These are phyloP conservation scores for Dipodascopsis uninucleata DNA, from an alignment of 805 yeast genomes.

Conservation along the genomic window DNA sequence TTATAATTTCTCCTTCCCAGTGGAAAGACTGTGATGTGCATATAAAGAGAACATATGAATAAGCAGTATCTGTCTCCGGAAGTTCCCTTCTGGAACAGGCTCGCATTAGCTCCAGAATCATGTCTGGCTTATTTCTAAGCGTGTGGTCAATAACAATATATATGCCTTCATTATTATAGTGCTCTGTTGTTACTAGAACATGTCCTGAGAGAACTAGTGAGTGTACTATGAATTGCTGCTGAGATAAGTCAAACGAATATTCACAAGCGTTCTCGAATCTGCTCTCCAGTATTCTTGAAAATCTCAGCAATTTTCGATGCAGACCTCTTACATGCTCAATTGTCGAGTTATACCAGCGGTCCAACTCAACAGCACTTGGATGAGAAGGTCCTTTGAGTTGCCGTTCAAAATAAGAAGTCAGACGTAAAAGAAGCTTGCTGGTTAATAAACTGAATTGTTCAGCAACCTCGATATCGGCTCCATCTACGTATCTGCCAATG, in stretches of 20 bases:
- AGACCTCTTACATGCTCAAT: conserved; percentile 45
- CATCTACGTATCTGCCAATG: conserved; percentile 72
- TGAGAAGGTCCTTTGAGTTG: conserved; percentile 63
- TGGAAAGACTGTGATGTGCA: conserved; percentile 80
- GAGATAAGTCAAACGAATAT: conserved; percentile 34
- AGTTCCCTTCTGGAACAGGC: conserved; percentile 10
- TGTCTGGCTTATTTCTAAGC: conserved; percentile 17
- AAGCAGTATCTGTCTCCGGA: conserved; percentile 12
- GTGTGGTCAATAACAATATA: conserved; percentile 75
- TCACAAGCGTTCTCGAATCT: conserved; percentile 69
- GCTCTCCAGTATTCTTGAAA: conserved; percentile 61
- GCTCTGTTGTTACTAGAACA: conserved; percentile 69
- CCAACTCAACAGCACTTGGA: conserved; percentile 42
- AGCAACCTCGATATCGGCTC: conserved; percentile 77
- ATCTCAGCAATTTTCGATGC: conserved; percentile 78
- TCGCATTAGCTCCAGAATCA: conserved; percentile 16
- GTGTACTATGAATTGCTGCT: conserved; percentile 50
- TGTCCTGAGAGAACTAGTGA: conserved; percentile 64
- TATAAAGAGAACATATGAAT: conserved; percentile 34
- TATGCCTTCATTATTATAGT: conserved; percentile 67
- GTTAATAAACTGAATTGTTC: conserved; percentile 64
- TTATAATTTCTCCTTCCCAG: conserved; percentile 81
- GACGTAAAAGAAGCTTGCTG: conserved; percentile 61
- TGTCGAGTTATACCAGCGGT: conserved; percentile 47
- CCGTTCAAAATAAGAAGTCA: conserved; percentile 65